Conservation (phyloP, 2,329 filamentous ascomycete genomes). For the Zalaria obscura region DNA sequence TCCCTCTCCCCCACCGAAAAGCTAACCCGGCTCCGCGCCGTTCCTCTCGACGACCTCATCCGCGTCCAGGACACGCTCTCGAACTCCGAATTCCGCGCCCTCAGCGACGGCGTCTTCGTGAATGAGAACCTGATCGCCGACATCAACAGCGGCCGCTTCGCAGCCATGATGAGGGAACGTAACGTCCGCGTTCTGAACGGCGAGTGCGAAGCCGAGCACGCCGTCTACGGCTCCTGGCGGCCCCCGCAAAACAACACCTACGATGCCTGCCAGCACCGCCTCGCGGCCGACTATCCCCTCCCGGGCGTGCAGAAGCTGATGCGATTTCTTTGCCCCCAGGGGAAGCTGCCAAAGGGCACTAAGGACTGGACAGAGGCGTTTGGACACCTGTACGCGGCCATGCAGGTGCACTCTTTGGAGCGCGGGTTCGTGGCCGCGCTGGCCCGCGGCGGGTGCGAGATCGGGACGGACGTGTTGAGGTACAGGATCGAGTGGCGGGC, state of each 20-base stretch:
- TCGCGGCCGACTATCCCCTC: constrained; percentile 39
- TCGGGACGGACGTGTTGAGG: constrained; percentile 31
- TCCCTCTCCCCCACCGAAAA: constrained; percentile 27
- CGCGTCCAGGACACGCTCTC: constrained; percentile 27
- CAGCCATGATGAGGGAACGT: constrained; percentile 26
- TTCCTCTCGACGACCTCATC: constrained; percentile 26
- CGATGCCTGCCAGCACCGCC: constrained; percentile 27
- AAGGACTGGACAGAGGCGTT: constrained; percentile 38
- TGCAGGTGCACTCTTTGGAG: constrained; percentile 40
- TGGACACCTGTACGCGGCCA: constrained; percentile 40
- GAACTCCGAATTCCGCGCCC: constrained; percentile 40
- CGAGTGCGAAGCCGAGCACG: constrained; percentile 40
- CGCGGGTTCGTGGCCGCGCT: constrained; percentile 36
- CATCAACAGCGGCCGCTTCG: constrained; percentile 36
- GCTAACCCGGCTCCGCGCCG: constrained; percentile 27
- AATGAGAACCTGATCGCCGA: constrained; percentile 26
- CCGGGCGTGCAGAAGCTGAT: constrained; percentile 29
- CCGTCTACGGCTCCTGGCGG: constrained; percentile 36
- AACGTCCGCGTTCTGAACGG: constrained; percentile 37
- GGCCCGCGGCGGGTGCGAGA: constrained; percentile 21
- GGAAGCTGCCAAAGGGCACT: constrained; percentile 23
- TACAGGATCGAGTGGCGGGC: constrained; percentile 42
- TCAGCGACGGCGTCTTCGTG: constrained; percentile 36
- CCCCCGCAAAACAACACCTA: constrained; percentile 29
- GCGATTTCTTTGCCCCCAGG: constrained; percentile 5